Evolutionary conservation across 129 eudicot species (phyloP), one percentile per base, ranked within the genome.

Genomic region (Centella asiatica): DNA sequence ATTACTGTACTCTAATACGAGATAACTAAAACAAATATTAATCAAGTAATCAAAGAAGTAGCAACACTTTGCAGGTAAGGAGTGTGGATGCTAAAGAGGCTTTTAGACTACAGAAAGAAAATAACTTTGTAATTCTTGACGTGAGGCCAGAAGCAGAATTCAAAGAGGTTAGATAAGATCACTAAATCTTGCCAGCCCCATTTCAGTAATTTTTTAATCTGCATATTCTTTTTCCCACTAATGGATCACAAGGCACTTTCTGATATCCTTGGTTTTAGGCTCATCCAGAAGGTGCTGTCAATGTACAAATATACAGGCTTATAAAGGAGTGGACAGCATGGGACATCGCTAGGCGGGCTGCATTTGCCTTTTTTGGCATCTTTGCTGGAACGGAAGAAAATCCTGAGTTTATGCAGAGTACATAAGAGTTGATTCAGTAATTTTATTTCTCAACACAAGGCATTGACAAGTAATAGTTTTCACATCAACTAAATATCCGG

Each of bases 311-410:
- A 53, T 93, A 87, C 37, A 78, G 99, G 74, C 96, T 93, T 44
- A 93, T 93, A 76, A 93, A 93, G 81, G 99, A 93, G 77, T 93
- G 99, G 99, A 93, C 99, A 27, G 95, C 95, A 40, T 93, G 99
- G 99, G 99, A 93, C 71, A 88, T 93, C n/a, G 83, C 99, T 33
- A 82, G 99, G 76, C 64, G 99, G 46, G 92, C 68, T 48, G 99
- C 99, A 51, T 93, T 93, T 78, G 99, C 99, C 2, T 93, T 93
- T 72, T 93, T 93, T 32, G 99, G 99, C 46, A 93, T 93, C 70
- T 93, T 93, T 75, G 68, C 87, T 18, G 99, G 99, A 72, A 93
- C 99, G 20, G 99, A 93, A 77, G 99, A 93, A 78, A 93, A 93
- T 69, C 99, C 99, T n/a, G 95, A 87, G 50, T 93, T 93, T 58